These are phyloP conservation scores for Phytophthora agathidicida DNA, from an alignment of 352 stramenopile genomes.

Conservation along the genomic window DNA sequence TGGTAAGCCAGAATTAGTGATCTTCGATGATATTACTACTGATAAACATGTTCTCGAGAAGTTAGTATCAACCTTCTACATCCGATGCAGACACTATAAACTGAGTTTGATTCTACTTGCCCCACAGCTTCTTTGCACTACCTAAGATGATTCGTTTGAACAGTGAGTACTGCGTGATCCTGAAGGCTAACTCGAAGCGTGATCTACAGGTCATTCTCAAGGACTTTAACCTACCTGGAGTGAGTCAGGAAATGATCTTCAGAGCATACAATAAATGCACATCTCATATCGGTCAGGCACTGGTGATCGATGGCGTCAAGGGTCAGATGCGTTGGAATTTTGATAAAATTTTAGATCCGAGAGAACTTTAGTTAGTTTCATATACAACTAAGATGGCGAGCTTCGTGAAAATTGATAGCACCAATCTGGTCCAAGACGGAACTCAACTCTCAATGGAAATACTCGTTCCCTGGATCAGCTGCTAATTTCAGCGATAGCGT, in stretches of 20 bases:
- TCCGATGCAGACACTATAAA: conserved; percentile 7
- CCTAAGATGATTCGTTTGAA: conserved; percentile 6
- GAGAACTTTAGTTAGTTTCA: conserved; percentile 1
- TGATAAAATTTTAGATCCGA: conserved; percentile 2
- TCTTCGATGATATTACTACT: not conserved
- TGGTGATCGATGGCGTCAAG: conserved; percentile 11
- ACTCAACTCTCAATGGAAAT: conserved; percentile 10
- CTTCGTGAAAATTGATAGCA: conserved; percentile 19
- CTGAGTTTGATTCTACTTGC: conserved; percentile 2
- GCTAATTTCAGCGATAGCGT: not conserved
- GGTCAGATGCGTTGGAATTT: conserved; percentile 17
- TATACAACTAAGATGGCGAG: conserved; percentile 17
- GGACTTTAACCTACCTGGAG: conserved; percentile 16
- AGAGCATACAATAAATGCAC: conserved; percentile 1
- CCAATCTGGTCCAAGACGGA: conserved; percentile 14
- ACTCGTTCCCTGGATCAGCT: conserved; percentile 2
- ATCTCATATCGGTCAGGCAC: not conserved
- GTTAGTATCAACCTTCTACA: not conserved
- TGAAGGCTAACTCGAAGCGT: conserved; percentile 22
- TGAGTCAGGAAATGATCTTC: not conserved
- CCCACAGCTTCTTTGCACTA: not conserved
- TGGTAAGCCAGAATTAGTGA: conserved; percentile 17
- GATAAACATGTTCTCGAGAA: conserved; percentile 4
- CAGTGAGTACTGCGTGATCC: not conserved
- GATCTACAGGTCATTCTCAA: conserved; percentile 18